phyloP scores from a whole-genome alignment of 257 asterid genomes.

The Scutellaria galericulata region DNA sequence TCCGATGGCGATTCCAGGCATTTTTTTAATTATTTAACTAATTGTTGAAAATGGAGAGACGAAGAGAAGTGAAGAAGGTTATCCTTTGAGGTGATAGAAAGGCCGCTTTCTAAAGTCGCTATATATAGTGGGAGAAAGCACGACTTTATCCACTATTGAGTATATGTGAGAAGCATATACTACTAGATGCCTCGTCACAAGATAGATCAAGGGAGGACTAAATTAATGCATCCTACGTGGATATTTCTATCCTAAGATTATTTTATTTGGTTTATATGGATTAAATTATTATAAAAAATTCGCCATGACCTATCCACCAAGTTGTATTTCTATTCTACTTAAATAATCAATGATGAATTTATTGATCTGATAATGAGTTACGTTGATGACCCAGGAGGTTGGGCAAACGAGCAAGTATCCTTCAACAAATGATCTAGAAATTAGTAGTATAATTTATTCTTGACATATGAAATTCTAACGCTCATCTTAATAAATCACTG shows the following conservation, averaged over 20 bases:
- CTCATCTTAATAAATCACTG: no score
- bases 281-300: background rate
- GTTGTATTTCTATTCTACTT: background rate
- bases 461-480: no score
- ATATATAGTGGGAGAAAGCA: constrained; percentile 33
- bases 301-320: background rate
- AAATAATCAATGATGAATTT: background rate
- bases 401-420: no score
- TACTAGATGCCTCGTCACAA: constrained; percentile 35
- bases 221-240: constrained; percentile 40
- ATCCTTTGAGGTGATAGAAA: constrained; percentile 32
- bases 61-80: background rate
- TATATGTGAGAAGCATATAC: constrained; percentile 30
- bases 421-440: no score
- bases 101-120: constrained; percentile 34
- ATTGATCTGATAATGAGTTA: background rate
- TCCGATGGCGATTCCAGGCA: constrained; percentile 63
- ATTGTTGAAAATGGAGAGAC: constrained; percentile 18
- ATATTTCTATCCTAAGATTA: constrained; percentile 32
- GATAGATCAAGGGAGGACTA: constrained; percentile 21
- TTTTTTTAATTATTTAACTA: background rate
- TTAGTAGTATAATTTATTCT: no score
- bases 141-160: constrained; percentile 21
- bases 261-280: constrained; percentile 7
- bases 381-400: background rate